Evolutionary conservation across 352 stramenopile species (phyloP).

Genomic region (Globisporangium nagaii): DNA sequence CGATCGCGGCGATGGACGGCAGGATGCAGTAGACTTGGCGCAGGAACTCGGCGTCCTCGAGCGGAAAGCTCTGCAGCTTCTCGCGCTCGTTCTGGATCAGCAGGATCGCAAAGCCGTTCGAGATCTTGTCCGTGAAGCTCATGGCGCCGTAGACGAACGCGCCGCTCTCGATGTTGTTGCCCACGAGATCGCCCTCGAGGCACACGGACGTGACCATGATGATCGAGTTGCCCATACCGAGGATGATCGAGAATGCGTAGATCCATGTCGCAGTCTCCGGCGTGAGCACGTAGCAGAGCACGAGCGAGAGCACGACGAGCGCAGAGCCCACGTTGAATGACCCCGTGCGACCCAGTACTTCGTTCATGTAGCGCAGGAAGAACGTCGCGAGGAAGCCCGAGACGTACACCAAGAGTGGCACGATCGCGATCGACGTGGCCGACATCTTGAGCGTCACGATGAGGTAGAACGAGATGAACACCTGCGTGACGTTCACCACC

Average conservation of each 20-base stretch:
- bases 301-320: conserved; percentile 48
- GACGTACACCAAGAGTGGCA: conserved; percentile 79
- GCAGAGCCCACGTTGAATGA: conserved; percentile 58
- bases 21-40: conserved; percentile 72
- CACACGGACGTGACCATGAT: conserved; percentile 87
- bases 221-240: conserved; percentile 83
- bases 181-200: conserved; percentile 74
- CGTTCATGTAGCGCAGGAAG: conserved; percentile 70
- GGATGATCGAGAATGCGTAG: conserved; percentile 60
- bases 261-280: conserved; percentile 59
- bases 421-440: conserved; percentile 76
- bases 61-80: conserved; percentile 48
- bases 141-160: conserved; percentile 85
- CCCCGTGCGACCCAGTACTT: conserved; percentile 53
- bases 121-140: conserved; percentile 88
- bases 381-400: conserved; percentile 80
- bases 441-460: conserved; percentile 85
- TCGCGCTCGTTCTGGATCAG: conserved; percentile 80
- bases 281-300: conserved; percentile 53
- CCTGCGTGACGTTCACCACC: conserved; percentile 82
- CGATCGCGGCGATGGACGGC: conserved; percentile 48
- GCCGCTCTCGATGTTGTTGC: conserved; percentile 76
- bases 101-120: conserved; percentile 75
- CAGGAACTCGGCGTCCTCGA: conserved; percentile 62
- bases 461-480: conserved; percentile 86